Conservation (phyloP, 371 early-diverging fungal genomes). For the Blastocladiella emersonii region DNA sequence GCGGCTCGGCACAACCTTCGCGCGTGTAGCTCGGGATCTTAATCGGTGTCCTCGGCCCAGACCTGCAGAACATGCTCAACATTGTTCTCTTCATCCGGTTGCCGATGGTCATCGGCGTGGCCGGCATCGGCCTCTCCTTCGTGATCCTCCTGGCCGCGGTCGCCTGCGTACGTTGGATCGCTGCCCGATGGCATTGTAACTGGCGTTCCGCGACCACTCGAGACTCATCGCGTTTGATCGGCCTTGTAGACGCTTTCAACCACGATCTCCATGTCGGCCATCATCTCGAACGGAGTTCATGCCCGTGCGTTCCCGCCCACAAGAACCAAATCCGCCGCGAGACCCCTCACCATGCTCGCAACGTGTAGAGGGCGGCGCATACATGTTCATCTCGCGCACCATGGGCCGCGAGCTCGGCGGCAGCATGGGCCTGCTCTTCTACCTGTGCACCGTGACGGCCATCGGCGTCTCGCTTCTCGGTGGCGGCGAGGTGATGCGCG, state of each 20-base stretch:
- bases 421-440: slow-evolving; percentile 8
- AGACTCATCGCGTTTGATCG: no score
- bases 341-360: no score
- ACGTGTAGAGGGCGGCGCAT: slow-evolving; percentile 9
- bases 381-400: slow-evolving; percentile 6
- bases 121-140: slow-evolving; percentile 17
- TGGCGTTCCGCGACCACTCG: no score
- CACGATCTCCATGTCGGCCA: slow-evolving; percentile 20
- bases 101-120: slow-evolving; percentile 18
- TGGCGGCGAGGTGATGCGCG: neutral
- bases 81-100: slow-evolving; percentile 18
- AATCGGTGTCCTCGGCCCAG: slow-evolving; percentile 8
- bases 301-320: no score
- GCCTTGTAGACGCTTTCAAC: slow-evolving; percentile 9
- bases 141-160: slow-evolving; percentile 14
- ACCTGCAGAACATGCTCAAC: slow-evolving; percentile 8
- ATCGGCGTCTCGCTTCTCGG: slow-evolving; percentile 6
- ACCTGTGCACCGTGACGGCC: neutral
- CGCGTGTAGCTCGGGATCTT: slow-evolving; percentile 5
- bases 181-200: no score
- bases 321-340: no score
- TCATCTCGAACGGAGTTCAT: slow-evolving; percentile 18
- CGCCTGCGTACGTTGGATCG: neutral
- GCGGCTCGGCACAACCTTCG: no score
- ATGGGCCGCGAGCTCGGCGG: slow-evolving; percentile 10